Percentiles rank a stretch among this genome's conserved stretches.
These are phyloP conservation scores for Phyllachora maydis DNA, from an alignment of 2,329 filamentous ascomycete genomes.

Conservation along the genomic window DNA sequence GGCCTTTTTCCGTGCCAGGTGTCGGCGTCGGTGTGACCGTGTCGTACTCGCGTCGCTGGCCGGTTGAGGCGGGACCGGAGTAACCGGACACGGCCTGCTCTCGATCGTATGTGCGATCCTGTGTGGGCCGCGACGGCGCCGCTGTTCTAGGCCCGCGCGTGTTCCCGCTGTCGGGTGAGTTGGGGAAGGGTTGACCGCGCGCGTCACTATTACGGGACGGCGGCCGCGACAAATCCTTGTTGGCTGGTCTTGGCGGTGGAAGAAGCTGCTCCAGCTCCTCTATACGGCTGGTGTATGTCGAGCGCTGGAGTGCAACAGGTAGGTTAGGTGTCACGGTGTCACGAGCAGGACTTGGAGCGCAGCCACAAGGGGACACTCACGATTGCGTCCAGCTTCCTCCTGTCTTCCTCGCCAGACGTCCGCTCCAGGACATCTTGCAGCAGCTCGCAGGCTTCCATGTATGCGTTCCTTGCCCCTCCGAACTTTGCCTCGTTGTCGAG, in stretches of 20 bases:
- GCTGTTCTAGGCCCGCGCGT: too few relatives aligned
- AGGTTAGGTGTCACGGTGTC: constrained; percentile 3
- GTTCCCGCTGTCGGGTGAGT: too few relatives aligned
- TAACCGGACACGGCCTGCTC: too few relatives aligned
- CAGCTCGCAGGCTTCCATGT: constrained; percentile 74
- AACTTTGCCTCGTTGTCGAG: constrained; percentile 94
- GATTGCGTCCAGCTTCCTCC: constrained; percentile 80
- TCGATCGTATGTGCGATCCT: too few relatives aligned
- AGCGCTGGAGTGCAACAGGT: constrained; percentile 30
- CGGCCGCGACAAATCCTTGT: constrained; percentile 57
- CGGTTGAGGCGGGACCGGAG: too few relatives aligned
- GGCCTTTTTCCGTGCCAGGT: constrained; percentile 6
- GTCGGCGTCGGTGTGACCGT: constrained; percentile 8
- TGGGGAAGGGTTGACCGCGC: too few relatives aligned
- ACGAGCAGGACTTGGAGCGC: background rate
- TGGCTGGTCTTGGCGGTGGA: constrained; percentile 29
- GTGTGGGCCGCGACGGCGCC: too few relatives aligned
- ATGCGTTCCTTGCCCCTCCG: constrained; percentile 75
- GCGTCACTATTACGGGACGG: too few relatives aligned
- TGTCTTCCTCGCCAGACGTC: constrained; percentile 71
- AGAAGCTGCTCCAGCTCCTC: constrained; percentile 62
- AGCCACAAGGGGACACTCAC: constrained; percentile 34
- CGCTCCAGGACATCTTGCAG: constrained; percentile 73
- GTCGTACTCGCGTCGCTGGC: too few relatives aligned
- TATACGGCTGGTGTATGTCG: constrained; percentile 80